Evolutionary conservation across 495 filamentous ascomycete species (phyloP), one percentile per base, ranked within the genome.

Genomic region (Penicillium crystallinum): DNA sequence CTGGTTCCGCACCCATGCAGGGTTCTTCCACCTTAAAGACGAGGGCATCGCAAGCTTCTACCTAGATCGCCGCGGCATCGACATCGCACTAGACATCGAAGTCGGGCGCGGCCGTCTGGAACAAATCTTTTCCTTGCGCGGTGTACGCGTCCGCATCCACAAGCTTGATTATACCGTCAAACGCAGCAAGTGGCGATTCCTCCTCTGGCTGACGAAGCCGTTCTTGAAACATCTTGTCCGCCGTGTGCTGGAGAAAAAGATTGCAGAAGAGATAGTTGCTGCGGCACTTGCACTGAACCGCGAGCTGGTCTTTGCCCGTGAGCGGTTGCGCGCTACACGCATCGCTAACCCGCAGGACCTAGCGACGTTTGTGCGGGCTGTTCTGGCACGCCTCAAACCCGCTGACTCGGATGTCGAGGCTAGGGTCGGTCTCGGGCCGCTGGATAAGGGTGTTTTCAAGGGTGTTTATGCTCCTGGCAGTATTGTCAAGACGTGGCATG

Each of bases 401-500:
- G 78, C 86, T 11, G 80, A 91, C 63, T 81, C 86, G 0, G 89
- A 95, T 65, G 66, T 95, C 0, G 82, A 93, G 48, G 70, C 81
- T 3, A 70, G 83, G 0, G 69, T 95, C 21, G 89, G 88, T 0
- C 67, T 95, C 8, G 74, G 75, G 15, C 72, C 80, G 37, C 82
- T 83, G 0, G 77, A 82, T 10, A 65, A 65, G 22, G 88, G 87
- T 10, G 77, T 92, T 6, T 97, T 96, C 69, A 81, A 83, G 57
- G 90, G 86, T 2, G 75, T 89, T 4, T 95, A 95, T 74, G 83
- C 92, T 6, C 92, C 92, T 0, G 91, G 89, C 0, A 95, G 89
- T 66, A 68, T 96, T 9, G 86, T 92, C 30, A 90, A 89, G 72
- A 63, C 91, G 19, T 96, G 90, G 89, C 79, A 90, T 50, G 88